These are phyloP conservation scores for Haplosporangium gracile DNA, from an alignment of 192 early-diverging fungal genomes.

Conservation along the genomic window DNA sequence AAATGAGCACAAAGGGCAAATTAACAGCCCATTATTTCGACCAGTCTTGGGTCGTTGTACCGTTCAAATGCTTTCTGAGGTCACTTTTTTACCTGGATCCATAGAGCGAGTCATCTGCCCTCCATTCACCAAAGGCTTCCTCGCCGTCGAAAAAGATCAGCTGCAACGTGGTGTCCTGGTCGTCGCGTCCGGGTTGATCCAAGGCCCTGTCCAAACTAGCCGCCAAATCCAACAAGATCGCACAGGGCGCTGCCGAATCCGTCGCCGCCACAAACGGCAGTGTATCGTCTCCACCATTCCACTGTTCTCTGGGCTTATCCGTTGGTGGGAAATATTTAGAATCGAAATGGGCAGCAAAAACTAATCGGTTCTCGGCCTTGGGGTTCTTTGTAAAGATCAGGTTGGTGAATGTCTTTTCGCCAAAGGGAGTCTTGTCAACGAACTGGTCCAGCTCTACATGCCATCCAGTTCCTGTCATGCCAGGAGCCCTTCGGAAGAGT, in stretches of 20 bases:
- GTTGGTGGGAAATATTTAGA: constrained; percentile 82
- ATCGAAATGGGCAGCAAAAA: constrained; percentile 95
- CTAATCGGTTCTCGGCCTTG: constrained; percentile 74
- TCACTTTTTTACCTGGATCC: constrained; percentile 70
- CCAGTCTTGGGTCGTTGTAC: background rate
- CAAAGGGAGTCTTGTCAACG: constrained; percentile 80
- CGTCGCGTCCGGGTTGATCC: constrained; percentile 51
- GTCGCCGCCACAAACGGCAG: constrained; percentile 88
- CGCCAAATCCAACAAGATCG: constrained; percentile 89
- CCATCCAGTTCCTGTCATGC: constrained; percentile 65
- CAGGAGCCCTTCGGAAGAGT: constrained; percentile 18
- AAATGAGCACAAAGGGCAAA: background rate
- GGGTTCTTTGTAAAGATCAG: constrained; percentile 93
- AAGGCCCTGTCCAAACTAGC: constrained; percentile 73
- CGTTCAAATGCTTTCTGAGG: no score
- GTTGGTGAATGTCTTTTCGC: constrained; percentile 83
- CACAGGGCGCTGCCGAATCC: constrained; percentile 93
- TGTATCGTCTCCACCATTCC: constrained; percentile 49
- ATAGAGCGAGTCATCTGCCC: constrained; percentile 86
- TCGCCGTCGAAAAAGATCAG: constrained; percentile 99
- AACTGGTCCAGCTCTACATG: constrained; percentile 87
- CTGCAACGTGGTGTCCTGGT: constrained; percentile 77
- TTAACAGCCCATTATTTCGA: background rate
- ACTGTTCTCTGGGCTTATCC: background rate
- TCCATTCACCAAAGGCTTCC: constrained; percentile 89